phyloP scores from a whole-genome alignment of 2,329 filamentous ascomycete species.

The Curvularia sp. region DNA sequence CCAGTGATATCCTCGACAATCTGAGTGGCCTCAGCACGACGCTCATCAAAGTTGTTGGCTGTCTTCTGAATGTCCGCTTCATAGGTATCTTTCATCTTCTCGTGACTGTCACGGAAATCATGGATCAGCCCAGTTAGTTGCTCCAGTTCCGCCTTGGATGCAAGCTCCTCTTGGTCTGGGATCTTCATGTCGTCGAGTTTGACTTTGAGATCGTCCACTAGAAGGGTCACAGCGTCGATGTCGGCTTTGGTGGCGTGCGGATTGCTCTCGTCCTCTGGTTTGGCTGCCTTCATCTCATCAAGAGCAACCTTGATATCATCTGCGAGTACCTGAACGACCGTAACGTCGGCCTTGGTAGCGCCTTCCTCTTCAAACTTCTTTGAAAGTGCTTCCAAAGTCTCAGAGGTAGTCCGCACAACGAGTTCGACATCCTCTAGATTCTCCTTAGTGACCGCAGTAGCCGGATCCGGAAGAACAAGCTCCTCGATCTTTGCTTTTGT shows the following conservation, averaged over 20 bases:
- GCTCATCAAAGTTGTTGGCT: slow-evolving; percentile 80
- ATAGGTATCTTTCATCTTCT: slow-evolving; percentile 75
- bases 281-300: slow-evolving; percentile 66
- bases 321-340: slow-evolving; percentile 76
- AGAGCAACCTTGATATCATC: slow-evolving; percentile 77
- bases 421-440: slow-evolving; percentile 69
- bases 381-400: slow-evolving; percentile 71
- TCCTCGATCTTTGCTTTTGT: slow-evolving; percentile 90
- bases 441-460: slow-evolving; percentile 70
- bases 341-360: slow-evolving; percentile 80
- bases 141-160: slow-evolving; percentile 78
- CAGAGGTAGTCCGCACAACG: slow-evolving; percentile 76
- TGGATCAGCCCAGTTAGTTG: slow-evolving; percentile 63
- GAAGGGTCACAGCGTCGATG: slow-evolving; percentile 77
- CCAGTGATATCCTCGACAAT: slow-evolving; percentile 80
- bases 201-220: slow-evolving; percentile 84
- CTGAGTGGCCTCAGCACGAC: slow-evolving; percentile 81
- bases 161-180: slow-evolving; percentile 73
- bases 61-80: slow-evolving; percentile 76
- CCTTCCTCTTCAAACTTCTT: slow-evolving; percentile 71
- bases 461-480: slow-evolving; percentile 69
- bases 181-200: slow-evolving; percentile 76
- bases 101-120: slow-evolving; percentile 64
- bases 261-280: slow-evolving; percentile 61
- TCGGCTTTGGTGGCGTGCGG: slow-evolving; percentile 80